Base-by-base conservation (phyloP, 495 filamentous ascomycete species). In the Trichodelitschia bisporula region DNA sequence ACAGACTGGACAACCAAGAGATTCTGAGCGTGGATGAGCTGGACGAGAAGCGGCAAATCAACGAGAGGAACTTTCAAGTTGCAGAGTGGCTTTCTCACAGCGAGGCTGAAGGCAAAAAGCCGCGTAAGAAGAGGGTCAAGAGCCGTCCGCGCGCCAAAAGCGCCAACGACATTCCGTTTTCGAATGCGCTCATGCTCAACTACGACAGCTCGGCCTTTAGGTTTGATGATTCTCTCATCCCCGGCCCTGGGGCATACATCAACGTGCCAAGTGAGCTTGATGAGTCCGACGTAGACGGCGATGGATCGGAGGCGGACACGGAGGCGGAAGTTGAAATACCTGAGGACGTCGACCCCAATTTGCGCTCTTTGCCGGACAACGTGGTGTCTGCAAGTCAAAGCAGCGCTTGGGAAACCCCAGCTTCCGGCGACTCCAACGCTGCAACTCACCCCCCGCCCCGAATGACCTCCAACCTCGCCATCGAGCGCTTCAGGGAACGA, bases 61-160 rank as follows among this genome's bases (percentile, higher is more conserved):
- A 38, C 4, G 44, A 44, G 27, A 46, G 44, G 28, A 42, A 49
- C 24, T 31, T 36, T n/a, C 41, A 49, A 12, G 46, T 49, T 17
- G 18, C 35, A 17, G 36, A 46, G 9, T 49, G 46, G 46, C 40
- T 49, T n/a, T 29, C 31, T 2, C 38, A 37, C 14, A 49, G 40
- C 29, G 37, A 49, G 19, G 35, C 36, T 23, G 41, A 37, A 21
- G 41, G 43, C 19, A 31, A 42, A 15, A 36, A n/a, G n/a, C n/a
- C n/a, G n/a, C n/a, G n/a, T n/a, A n/a, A n/a, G n/a, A n/a, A 37
- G 21, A 30, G 30, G 18, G 31, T 29, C 14, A 8, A 29, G 5
- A 20, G 29, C 18, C 38, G 40, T 21, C 43, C 35, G 11, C 14
- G 43, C 21, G 43, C 46, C 10, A 46, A 45, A 24, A 49, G 43